A percentile compares a stretch with the other conserved stretches of the same genome.
Conservation (phyloP, 2,329 filamentous ascomycete genomes). For the Pseudocercospora musae region DNA sequence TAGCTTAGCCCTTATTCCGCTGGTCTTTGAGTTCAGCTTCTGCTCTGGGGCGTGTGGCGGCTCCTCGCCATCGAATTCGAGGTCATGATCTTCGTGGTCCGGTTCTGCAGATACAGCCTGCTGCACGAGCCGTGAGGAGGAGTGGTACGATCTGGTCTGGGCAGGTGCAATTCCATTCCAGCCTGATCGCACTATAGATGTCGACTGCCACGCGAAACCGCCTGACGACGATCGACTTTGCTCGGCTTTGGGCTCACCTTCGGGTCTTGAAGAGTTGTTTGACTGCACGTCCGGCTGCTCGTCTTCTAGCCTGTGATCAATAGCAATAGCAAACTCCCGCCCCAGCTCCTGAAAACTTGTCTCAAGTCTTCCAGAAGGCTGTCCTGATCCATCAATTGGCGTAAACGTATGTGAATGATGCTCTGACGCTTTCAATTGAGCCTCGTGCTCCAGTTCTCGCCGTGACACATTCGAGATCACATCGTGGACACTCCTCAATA, state of each 20-base stretch:
- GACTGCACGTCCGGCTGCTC: neutral
- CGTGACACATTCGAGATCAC: neutral
- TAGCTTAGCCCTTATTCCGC: slow-evolving; percentile 37
- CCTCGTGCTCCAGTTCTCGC: neutral
- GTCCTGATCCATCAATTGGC: neutral
- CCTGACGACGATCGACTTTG: neutral
- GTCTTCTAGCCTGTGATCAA: neutral
- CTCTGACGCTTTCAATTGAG: neutral
- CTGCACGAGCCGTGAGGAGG: neutral
- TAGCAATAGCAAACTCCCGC: neutral
- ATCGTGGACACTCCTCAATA: neutral
- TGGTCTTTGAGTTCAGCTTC: slow-evolving; percentile 9
- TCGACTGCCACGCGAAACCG: slow-evolving; percentile 3
- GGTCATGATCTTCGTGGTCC: neutral
- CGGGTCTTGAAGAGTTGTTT: neutral
- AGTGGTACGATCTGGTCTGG: neutral
- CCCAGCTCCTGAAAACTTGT: neutral
- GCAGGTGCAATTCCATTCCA: neutral
- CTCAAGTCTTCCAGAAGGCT: neutral
- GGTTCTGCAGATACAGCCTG: neutral
- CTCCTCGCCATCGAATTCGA: neutral
- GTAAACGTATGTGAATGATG: neutral
- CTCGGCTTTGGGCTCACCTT: neutral
- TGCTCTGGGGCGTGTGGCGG: neutral
- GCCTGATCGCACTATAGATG: neutral